A percentile compares a stretch with the other conserved stretches of the same genome.
These are phyloP conservation scores for Hypericum perforatum DNA, from an alignment of 345 rosid genomes.

Conservation along the genomic window DNA sequence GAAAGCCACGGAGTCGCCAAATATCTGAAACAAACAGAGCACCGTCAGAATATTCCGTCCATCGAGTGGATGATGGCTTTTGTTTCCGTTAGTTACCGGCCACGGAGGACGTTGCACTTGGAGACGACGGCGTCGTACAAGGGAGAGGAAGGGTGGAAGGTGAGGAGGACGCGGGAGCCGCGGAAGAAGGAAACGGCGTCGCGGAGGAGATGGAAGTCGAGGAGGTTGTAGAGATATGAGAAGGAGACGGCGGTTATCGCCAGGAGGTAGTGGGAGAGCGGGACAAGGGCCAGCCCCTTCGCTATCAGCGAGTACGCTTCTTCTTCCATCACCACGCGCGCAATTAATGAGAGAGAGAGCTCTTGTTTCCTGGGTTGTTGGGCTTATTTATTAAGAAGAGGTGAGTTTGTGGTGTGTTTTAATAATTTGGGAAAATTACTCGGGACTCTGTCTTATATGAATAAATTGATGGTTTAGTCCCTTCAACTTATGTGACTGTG, in stretches of 20 bases:
- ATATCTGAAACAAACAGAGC: constrained; percentile 32
- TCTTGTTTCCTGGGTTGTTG: no score
- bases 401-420: no score
- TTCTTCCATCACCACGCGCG: no score
- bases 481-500: no score
- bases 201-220: constrained; percentile 60
- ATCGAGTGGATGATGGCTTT: no score
- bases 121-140: constrained; percentile 55
- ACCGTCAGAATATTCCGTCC: neutral
- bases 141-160: constrained; percentile 34
- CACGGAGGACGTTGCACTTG: constrained; percentile 52
- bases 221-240: constrained; percentile 46
- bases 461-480: no score
- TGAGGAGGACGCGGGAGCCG: constrained; percentile 33
- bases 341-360: no score
- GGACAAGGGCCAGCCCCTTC: constrained; percentile 29
- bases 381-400: no score
- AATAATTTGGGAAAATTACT: no score
- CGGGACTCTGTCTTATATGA: no score
- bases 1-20: constrained; percentile 73
- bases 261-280: constrained; percentile 37
- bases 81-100: constrained; percentile 44
- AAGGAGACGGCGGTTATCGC: constrained; percentile 4
- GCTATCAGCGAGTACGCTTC: no score
- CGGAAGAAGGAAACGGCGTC: constrained; percentile 39